Base-by-base conservation (phyloP, 305 asterid genomes). In the Coffea humblotiana region DNA sequence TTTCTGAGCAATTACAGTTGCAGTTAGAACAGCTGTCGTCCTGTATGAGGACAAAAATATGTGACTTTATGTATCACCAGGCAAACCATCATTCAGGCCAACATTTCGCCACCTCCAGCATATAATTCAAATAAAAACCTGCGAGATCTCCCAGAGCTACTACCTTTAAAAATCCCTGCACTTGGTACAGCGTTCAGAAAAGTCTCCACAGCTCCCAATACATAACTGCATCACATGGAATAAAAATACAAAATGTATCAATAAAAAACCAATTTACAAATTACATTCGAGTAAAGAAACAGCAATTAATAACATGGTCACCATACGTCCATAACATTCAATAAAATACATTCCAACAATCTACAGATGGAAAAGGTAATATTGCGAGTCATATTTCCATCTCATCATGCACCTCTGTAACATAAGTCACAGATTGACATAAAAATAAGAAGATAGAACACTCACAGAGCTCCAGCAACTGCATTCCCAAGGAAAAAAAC, bases 161-260 rank as follows among this genome's bases (percentile, higher is more conserved):
- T 90, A 95, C 99, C 98, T 92, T 87, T 88, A 84, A 93, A 95
- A 88, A 95, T 86, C 84, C 99, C 99, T 74, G 99, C 99, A 78
- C 87, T 83, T 77, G 99, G 99, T 82, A 95, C 83, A 82, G 99
- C 99, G 88, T 92, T 86, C 77, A 95, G 90, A 88, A 95, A 95
- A 76, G 99, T 93, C 90, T 95, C 99, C 73, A 95, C 98, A 74
- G 99, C 99, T 88, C 99, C 99, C 94, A 95, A 85, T 79, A 95
- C 99, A 81, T 95, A 95, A 73, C 99, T 95, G 84, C 77, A 79
- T 74, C 82, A 82, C 84, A 78, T 40, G 56, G 47, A 82, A 73
- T 79, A 63, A 63, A 13, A 73, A 37, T 21, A 69, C 56, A 40
- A 43, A n/a, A 7, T 40, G 47, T 48, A 54, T 72, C 27, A 56